phyloP scores from a whole-genome alignment of 2,329 filamentous ascomycete species.

The Exophiala spinifera region DNA sequence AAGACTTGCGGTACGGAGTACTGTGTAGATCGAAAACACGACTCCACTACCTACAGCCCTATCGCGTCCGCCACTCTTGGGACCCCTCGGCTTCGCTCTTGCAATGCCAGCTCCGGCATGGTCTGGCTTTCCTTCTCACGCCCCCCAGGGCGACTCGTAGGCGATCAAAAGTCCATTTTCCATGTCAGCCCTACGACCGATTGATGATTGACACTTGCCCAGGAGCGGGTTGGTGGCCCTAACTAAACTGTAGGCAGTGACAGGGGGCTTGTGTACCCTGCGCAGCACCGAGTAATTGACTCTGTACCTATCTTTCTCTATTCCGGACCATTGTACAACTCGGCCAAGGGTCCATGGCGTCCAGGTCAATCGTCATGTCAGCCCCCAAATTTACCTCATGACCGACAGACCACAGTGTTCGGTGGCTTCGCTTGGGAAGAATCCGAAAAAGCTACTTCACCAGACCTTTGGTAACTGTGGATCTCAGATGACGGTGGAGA shows the following conservation, averaged over 20 bases:
- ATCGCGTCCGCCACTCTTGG: constrained; percentile 6
- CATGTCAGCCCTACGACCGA: constrained; percentile 20
- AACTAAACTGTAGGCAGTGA: too few species aligned
- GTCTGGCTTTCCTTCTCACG: neutral
- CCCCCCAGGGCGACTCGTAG: neutral
- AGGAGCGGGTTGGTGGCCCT: too few species aligned
- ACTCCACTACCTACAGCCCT: too few species aligned
- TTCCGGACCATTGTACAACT: too few species aligned
- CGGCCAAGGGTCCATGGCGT: too few species aligned
- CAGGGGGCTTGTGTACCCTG: neutral
- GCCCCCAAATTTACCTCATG: constrained; percentile 26
- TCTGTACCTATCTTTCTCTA: too few species aligned
- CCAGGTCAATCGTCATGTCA: constrained; percentile 6
- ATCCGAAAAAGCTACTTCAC: neutral
- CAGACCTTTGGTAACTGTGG: neutral
- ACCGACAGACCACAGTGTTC: too few species aligned
- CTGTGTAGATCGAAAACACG: constrained; percentile 6
- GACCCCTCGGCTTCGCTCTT: neutral
- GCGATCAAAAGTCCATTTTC: constrained; percentile 16
- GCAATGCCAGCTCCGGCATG: neutral
- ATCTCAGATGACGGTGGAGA: neutral
- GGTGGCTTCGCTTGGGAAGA: too few species aligned
- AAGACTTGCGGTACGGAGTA: too few species aligned
- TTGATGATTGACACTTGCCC: too few species aligned
- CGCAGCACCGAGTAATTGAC: too few species aligned